Percentiles rank a stretch among this genome's conserved stretches.
Evolutionary conservation across 805 yeast genomes (phyloP).

Genomic region (Ascoidea rubescens): DNA sequence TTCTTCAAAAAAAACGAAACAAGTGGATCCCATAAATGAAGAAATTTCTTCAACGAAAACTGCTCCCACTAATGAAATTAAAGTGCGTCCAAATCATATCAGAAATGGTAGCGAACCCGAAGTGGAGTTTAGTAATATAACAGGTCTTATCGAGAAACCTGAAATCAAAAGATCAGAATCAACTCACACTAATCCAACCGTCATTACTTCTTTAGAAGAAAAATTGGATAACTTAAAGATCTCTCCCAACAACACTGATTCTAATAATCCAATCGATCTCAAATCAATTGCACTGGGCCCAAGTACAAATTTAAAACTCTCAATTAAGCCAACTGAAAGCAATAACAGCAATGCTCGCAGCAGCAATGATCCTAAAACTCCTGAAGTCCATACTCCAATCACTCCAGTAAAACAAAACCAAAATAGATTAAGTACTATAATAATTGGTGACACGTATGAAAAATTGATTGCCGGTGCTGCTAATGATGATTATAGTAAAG

Average conservation of each 20-base stretch:
- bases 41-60: neutral
- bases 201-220: neutral
- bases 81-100: conserved; percentile 1
- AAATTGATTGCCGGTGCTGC: neutral
- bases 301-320: too few species aligned
- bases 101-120: conserved; percentile 4
- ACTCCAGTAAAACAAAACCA: neutral
- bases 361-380: neutral
- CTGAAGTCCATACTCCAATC: neutral
- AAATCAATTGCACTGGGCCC: too few species aligned
- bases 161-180: neutral
- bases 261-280: too few species aligned
- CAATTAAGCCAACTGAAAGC: too few species aligned
- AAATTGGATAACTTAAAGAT: neutral
- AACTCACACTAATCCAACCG: neutral
- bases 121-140: conserved; percentile 6
- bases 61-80: neutral
- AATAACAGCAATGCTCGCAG: too few species aligned
- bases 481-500: neutral
- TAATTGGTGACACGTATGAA: neutral
- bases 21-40: too few species aligned
- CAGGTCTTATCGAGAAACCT: neutral
- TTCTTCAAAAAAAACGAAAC: neutral
- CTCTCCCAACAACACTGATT: neutral
- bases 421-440: neutral